Conservation (phyloP, 805 yeast species). For the Starmerella scarabaei region DNA sequence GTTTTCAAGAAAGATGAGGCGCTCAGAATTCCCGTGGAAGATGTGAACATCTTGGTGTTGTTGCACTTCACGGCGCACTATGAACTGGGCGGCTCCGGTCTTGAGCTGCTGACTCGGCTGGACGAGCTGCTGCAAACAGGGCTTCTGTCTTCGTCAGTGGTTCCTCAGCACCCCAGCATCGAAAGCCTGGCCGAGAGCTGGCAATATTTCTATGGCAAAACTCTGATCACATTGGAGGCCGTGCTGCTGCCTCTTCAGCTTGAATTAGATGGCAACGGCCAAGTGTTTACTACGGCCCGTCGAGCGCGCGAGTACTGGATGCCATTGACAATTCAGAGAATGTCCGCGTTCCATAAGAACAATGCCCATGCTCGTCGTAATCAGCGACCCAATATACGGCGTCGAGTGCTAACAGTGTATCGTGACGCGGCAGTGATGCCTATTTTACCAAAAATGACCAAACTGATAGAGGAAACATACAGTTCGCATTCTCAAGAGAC, state of each 20-base stretch:
- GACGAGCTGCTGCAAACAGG: conserved; percentile 36
- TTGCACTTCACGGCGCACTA: conserved; percentile 31
- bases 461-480: conserved; percentile 11
- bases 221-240: conserved; percentile 47
- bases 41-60: conserved; percentile 37
- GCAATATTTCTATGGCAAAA: conserved; percentile 43
- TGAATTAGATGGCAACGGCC: conserved; percentile 37
- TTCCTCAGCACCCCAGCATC: conserved; percentile 18
- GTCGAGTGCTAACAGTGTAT: conserved; percentile 26
- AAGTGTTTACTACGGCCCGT: conserved; percentile 26
- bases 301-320: conserved; percentile 30
- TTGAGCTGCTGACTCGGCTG: conserved; percentile 34
- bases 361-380: conserved; percentile 9
- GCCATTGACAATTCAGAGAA: conserved; percentile 17
- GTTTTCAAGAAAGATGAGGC: conserved; percentile 36
- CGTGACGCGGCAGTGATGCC: conserved; percentile 29
- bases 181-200: conserved; percentile 34
- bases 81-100: conserved; percentile 29
- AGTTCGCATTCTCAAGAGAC: conserved; percentile 9
- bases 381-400: conserved; percentile 19
- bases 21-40: conserved; percentile 43
- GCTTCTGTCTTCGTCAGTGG: conserved; percentile 25
- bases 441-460: conserved; percentile 20
- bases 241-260: conserved; percentile 47
- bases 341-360: not conserved